Evolutionary conservation across 108 stramenopile genomes (phyloP).

Genomic region (Pseudonitzschia pungens): DNA sequence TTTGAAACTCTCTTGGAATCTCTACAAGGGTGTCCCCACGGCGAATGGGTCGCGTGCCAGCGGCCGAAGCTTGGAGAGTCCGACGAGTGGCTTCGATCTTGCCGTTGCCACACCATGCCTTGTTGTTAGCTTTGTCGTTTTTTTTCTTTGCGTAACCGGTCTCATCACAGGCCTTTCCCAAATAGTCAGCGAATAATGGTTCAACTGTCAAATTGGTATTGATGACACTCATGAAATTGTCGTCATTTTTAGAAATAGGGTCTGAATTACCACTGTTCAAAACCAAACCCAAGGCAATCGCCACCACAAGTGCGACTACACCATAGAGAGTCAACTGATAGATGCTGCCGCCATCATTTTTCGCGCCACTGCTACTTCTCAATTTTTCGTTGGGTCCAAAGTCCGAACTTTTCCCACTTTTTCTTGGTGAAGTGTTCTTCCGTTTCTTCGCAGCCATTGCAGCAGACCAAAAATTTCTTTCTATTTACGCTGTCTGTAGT

Average conservation of each 20-base stretch:
- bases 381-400: background rate
- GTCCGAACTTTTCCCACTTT: conserved; percentile 4
- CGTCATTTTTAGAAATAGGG: background rate
- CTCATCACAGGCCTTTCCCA: background rate
- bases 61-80: conserved; percentile 24
- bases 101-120: conserved; percentile 14
- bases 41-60: conserved; percentile 28
- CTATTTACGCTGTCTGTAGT: background rate
- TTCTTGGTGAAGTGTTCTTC: background rate
- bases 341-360: background rate
- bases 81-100: conserved; percentile 23
- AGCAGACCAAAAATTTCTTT: background rate
- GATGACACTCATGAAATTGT: background rate
- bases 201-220: conserved; percentile 5
- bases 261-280: conserved; percentile 3
- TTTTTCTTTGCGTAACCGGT: background rate
- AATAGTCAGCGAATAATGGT: conserved; percentile 5
- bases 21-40: conserved; percentile 50
- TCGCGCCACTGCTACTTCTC: background rate
- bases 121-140: background rate
- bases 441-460: conserved; percentile 31
- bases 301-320: conserved; percentile 15
- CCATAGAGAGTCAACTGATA: conserved; percentile 21
- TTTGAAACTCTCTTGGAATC: conserved; percentile 66
- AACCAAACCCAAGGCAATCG: conserved; percentile 23